phyloP scores from a whole-genome alignment of 2,329 filamentous ascomycete species.

The Chaetothyriales sp. region DNA sequence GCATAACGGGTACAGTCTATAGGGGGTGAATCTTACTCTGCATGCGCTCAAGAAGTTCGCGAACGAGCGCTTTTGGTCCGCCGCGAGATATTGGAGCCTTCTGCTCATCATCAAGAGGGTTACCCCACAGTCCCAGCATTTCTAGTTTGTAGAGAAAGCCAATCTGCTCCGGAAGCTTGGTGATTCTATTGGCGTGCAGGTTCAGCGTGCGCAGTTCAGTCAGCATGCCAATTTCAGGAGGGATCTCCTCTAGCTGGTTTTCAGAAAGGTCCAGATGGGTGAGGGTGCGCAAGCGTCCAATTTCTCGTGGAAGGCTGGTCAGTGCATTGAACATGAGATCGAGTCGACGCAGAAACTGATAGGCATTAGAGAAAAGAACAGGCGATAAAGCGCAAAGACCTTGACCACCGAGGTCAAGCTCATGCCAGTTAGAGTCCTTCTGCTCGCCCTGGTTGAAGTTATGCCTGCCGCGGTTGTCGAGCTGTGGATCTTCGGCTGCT shows the following conservation, averaged over 20 bases:
- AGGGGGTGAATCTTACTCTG: slow-evolving; percentile 47
- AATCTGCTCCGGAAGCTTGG: slow-evolving; percentile 66
- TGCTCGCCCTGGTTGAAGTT: slow-evolving; percentile 29
- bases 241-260: slow-evolving; percentile 70
- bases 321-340: slow-evolving; percentile 92
- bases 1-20: slow-evolving; percentile 1
- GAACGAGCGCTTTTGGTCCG: slow-evolving; percentile 73
- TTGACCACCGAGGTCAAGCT: slow-evolving; percentile 91
- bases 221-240: slow-evolving; percentile 90
- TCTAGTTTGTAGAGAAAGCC: slow-evolving; percentile 81
- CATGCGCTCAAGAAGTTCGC: slow-evolving; percentile 66
- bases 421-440: slow-evolving; percentile 70
- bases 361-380: slow-evolving; percentile 56
- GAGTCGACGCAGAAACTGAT: slow-evolving; percentile 77
- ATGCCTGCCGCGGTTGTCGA: slow-evolving; percentile 45
- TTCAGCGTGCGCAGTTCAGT: slow-evolving; percentile 75
- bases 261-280: slow-evolving; percentile 74
- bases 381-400: slow-evolving; percentile 68
- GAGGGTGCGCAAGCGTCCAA: slow-evolving; percentile 69
- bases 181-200: slow-evolving; percentile 74
- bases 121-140: slow-evolving; percentile 80
- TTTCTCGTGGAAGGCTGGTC: slow-evolving; percentile 57
- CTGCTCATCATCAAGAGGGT: slow-evolving; percentile 60
- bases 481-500: slow-evolving; percentile 33
- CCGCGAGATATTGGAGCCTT: slow-evolving; percentile 75